Conservation (phyloP, 2,329 filamentous ascomycete genomes). For the Colletotrichum sp. region DNA sequence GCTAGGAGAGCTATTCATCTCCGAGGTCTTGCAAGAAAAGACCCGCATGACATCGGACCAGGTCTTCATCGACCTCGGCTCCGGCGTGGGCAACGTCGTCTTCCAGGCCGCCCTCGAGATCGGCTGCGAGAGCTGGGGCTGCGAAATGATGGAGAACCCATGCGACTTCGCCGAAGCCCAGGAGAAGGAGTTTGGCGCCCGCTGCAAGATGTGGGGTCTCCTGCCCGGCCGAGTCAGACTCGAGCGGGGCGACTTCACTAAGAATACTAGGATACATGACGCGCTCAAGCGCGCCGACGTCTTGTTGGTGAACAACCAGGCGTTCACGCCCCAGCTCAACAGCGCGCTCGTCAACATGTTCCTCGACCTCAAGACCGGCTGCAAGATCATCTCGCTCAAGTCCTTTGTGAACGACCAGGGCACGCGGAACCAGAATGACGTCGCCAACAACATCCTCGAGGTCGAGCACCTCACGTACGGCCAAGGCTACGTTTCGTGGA, state of each 20-base stretch:
- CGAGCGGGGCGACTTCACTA: constrained; percentile 83
- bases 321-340: constrained; percentile 88
- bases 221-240: constrained; percentile 80
- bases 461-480: constrained; percentile 69
- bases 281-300: constrained; percentile 87
- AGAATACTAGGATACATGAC: constrained; percentile 71
- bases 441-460: constrained; percentile 80
- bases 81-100: constrained; percentile 94
- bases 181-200: constrained; percentile 80
- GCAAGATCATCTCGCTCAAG: constrained; percentile 89
- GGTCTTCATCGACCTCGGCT: constrained; percentile 93
- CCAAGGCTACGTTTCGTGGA: constrained; percentile 89
- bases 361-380: constrained; percentile 88
- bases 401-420: constrained; percentile 86
- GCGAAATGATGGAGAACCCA: constrained; percentile 93
- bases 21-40: constrained; percentile 78
- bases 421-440: constrained; percentile 78
- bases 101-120: constrained; percentile 92
- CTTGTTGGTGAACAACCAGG: constrained; percentile 98
- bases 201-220: constrained; percentile 89
- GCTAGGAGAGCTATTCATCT: constrained; percentile 83
- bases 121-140: constrained; percentile 94
- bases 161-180: constrained; percentile 83
- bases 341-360: constrained; percentile 87
- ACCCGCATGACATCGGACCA: constrained; percentile 81